Evolutionary conservation across 2,329 filamentous ascomycete genomes (phyloP), one percentile per base, ranked within the genome.

Genomic region (Neonectria coccinea): DNA sequence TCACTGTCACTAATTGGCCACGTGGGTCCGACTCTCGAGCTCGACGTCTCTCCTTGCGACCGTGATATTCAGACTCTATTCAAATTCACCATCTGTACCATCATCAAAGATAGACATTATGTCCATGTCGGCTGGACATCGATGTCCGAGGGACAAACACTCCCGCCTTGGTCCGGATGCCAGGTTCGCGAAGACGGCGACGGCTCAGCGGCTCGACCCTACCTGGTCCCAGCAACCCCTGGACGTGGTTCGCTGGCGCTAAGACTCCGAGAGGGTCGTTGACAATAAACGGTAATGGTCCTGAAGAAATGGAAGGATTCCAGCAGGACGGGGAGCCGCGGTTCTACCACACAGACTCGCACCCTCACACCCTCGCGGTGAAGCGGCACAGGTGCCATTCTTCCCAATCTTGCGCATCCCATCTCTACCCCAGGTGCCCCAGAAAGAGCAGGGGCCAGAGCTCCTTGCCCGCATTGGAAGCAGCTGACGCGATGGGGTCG

Each of bases 401-500:
- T 31, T 53, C 51, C 29, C 57, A 51, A 64, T 56, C 45, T 61
- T 8, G 41, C 45, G 27, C 62, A 60, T 56, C 52, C 36, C 62
- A 60, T 60, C 62, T 60, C 27, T 55, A 25, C 39, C 29, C 44
- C 44, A 11, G 39, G 39, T 42, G 60, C 53, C 54, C 60, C 56
- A 54, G 61, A 45, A 61, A 36, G 29, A 50, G 47, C 57, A 61
- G 62, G 62, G 57, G 55, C 48, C 12, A 18, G 16, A 59, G 25
- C 33, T 50, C 44, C 42, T 52, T 50, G 51, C 44, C 48, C 61
- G 48, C 33, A 25, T 59, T 55, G 51, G 52, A 56, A 29, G 29
- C 39, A 48, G 16, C 53, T 64, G 56, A 52, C 44, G 62, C 62
- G 56, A 60, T 60, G 52, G 56, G 57, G 56, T 61, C 44, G 62